A percentile compares a stretch with the other conserved stretches of the same genome.
Evolutionary conservation across 139 green algal species (phyloP).

Genomic region (Chlorella sp.): DNA sequence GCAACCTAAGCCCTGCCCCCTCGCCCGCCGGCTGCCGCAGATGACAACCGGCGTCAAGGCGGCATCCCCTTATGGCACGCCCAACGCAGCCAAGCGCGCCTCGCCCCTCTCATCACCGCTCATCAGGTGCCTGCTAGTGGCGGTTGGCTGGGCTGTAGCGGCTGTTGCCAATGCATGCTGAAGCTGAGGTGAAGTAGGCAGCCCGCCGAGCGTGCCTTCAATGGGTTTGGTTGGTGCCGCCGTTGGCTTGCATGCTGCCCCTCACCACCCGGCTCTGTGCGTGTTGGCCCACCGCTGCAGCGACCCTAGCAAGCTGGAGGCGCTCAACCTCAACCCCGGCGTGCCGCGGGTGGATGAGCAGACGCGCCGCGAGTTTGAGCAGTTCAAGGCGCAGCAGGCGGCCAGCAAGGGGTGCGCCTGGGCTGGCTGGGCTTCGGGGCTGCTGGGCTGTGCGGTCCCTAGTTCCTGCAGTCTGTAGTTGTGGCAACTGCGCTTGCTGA

Average conservation of each 20-base stretch:
- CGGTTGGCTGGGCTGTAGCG: too few species aligned
- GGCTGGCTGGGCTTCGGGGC: not conserved
- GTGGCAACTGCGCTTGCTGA: too few species aligned
- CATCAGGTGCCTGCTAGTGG: slow-evolving; percentile 15
- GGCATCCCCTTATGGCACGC: slow-evolving; percentile 59
- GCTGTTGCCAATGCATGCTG: too few species aligned
- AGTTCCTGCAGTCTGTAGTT: too few species aligned
- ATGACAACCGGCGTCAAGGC: slow-evolving; percentile 38
- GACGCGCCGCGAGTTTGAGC: slow-evolving; percentile 46
- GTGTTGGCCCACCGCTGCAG: not conserved
- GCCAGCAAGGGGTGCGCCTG: slow-evolving; percentile 10
- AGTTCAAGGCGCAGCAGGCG: slow-evolving; percentile 46
- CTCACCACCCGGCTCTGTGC: not conserved
- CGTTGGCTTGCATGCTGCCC: not conserved
- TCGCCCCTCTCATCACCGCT: slow-evolving; percentile 48
- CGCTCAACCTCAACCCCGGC: slow-evolving; percentile 57
- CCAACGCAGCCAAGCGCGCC: slow-evolving; percentile 33
- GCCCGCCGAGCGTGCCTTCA: too few species aligned
- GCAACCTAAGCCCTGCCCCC: not conserved
- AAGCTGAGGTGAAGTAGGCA: too few species aligned
- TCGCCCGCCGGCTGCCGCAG: not conserved
- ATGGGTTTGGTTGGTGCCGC: too few species aligned
- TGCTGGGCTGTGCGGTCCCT: too few species aligned
- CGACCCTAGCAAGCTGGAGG: slow-evolving; percentile 51
- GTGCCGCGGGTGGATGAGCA: slow-evolving; percentile 36